Evolutionary conservation across 1,284 basidiomycete species (phyloP).

Genomic region (Pulchroboletus neoregius): DNA sequence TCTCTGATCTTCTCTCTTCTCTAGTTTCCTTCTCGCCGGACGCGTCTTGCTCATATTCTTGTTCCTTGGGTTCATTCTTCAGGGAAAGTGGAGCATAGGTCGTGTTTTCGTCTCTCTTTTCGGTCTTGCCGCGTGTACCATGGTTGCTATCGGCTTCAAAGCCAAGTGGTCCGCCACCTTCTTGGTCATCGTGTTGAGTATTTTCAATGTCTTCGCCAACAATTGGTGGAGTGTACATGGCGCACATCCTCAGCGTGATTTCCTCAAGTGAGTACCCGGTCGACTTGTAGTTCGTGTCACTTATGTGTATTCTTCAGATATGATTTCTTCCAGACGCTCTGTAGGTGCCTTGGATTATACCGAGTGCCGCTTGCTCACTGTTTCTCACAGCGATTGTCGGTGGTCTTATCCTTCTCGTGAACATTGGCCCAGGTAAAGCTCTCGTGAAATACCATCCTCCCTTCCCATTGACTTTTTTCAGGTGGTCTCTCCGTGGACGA

Average conservation of each 20-base stretch:
- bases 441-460: background rate
- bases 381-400: slow-evolving; percentile 83
- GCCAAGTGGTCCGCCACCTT: slow-evolving; percentile 99
- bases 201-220: slow-evolving; percentile 98
- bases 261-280: slow-evolving; percentile 72
- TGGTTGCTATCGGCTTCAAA: slow-evolving; percentile 99
- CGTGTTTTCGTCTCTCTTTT: slow-evolving; percentile 85
- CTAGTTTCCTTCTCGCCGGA: slow-evolving; percentile 92
- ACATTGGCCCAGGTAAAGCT: slow-evolving; percentile 86
- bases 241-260: slow-evolving; percentile 93
- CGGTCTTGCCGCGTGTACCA: slow-evolving; percentile 88
- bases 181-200: slow-evolving; percentile 86
- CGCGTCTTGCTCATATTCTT: slow-evolving; percentile 98
- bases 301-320: slow-evolving; percentile 48
- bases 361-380: slow-evolving; percentile 17
- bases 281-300: slow-evolving; percentile 1
- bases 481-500: slow-evolving; percentile 97
- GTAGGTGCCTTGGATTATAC: slow-evolving; percentile 42
- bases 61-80: slow-evolving; percentile 96
- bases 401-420: slow-evolving; percentile 93
- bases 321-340: slow-evolving; percentile 93
- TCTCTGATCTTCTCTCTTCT: slow-evolving; percentile 3
- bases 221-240: slow-evolving; percentile 98
- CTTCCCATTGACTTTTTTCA: slow-evolving; percentile 25
- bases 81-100: slow-evolving; percentile 85